Base-by-base conservation (phyloP, 75 land plant genomes). In the Azolla pinnata region DNA sequence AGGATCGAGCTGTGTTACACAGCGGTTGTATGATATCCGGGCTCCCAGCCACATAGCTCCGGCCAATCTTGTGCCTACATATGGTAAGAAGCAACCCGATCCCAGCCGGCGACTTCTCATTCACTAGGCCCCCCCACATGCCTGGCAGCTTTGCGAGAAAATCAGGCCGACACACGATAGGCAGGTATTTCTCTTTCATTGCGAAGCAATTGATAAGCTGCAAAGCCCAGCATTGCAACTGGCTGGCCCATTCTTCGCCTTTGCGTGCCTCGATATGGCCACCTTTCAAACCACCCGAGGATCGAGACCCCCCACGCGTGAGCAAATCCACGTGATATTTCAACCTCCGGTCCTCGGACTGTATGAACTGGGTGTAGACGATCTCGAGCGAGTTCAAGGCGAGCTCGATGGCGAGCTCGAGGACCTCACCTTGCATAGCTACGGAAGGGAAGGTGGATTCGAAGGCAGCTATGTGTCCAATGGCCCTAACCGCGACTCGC, bases 201-300 rank as follows among this genome's bases (percentile, higher is more conserved):
- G 87, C 87, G 67, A 86, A 83, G 48, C 87, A 83, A 42, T 81
- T 77, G 10, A 86, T 56, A 2, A 83, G 73, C 33, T 86, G 67
- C 9, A 86, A 50, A 20, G 81, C 73, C 90, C 90, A 86, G 54
- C 87, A 80, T 33, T 75, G 90, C 26, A 86, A 68, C 56, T 86
- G 90, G 61, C 87, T 78, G 4, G 87, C 81, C 90, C 90, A 86
- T 60, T 83, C 87, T 61, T 86, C 87, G 4, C 83, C 90, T 54
- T 78, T 83, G 48, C 69, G 29, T 44, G 67, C 56, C 81, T 80
- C 87, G 53, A 67, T 59, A 57, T 80, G 83, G 20, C 19, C 29
- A 1, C 81, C 87, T 2, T 87, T 79, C 40, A 78, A 28, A 2
- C 90, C 90, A n/a, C n/a, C n/a, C n/a, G n/a, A n/a, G n/a, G n/a